Base-by-base conservation (phyloP, 176 grass and related monocot genomes). In the Themeda triandra region DNA sequence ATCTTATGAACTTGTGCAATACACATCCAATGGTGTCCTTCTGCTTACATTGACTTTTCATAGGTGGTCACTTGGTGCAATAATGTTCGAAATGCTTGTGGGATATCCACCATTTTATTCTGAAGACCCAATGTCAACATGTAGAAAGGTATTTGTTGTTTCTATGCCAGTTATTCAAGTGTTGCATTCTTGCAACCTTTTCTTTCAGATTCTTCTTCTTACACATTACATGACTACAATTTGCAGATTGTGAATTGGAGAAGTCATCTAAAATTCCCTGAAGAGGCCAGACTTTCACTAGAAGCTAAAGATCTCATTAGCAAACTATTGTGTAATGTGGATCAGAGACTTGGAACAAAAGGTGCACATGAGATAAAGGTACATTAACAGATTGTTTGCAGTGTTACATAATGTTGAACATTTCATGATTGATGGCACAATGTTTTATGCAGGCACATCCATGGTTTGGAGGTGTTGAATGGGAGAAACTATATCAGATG, bases 61-160 rank as follows among this genome's bases (percentile, higher is more conserved):
- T 83, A 95, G 93, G 93, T 98, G 96, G 96, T 95, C 96, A 24
- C 91, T 98, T 85, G 96, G 96, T 39, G 96, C 96, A 32, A 98
- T 98, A 85, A 98, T 95, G 93, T 98, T 90, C 44, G 96, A 98
- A 77, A 98, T 98, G 96, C 96, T 98, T 83, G 91, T 98, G 63
- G 96, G 96, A 39, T 95, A 98, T 78, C 96, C 93, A 10, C 96
- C 96, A 87, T 98, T 98, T 82, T 95, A 98, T 90, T 95, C 96
- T 30, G 96, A 98, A 86, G 93, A 95, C 81, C 91, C 93, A 36
- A 95, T 98, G 91, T 88, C 91, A 39, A 98, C 96, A 45, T 98
- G 93, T 71, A 92, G 89, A 73, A 98, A 98, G 96, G 96, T 98
- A 64, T 19, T 2, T 85, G 66, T 31, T 89, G 4, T 54, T 82